Evolutionary conservation across 2,329 filamentous ascomycete genomes (phyloP).

Genomic region (Colletotrichum tofieldiae): DNA sequence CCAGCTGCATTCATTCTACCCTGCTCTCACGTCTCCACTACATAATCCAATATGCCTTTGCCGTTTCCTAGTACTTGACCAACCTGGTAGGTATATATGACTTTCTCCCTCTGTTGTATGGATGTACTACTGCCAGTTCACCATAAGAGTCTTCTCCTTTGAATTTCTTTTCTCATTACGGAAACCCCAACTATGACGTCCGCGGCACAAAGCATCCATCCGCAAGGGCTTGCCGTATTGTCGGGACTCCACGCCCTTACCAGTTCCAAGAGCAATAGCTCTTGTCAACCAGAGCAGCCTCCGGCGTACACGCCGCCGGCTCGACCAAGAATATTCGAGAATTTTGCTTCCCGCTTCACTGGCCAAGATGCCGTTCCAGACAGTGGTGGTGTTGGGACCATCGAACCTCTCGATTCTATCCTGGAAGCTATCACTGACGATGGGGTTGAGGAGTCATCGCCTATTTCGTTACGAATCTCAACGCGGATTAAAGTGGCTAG

Average conservation of each 20-base stretch:
- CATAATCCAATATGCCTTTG: neutral
- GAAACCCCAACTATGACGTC: conserved; percentile 1
- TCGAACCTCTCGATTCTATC: neutral
- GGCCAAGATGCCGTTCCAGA: neutral
- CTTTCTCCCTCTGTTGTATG: neutral
- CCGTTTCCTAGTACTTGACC: neutral
- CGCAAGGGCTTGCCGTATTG: neutral
- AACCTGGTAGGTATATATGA: neutral
- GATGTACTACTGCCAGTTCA: neutral
- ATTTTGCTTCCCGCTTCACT: conserved; percentile 66
- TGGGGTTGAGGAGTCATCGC: conserved; percentile 49
- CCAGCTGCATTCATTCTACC: neutral
- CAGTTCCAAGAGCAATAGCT: conserved; percentile 15
- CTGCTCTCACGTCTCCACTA: conserved; percentile 1
- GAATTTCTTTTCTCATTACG: neutral
- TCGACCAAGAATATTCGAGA: conserved; percentile 73
- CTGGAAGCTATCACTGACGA: neutral
- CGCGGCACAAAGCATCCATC: neutral
- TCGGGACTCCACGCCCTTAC: neutral
- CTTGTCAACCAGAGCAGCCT: conserved; percentile 28
- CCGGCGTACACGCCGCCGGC: conserved; percentile 42
- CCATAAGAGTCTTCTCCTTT: too few species aligned
- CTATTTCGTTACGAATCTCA: conserved; percentile 65
- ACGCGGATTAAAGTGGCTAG: conserved; percentile 63
- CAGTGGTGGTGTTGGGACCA: neutral